Conservation (phyloP, 2,329 filamentous ascomycete genomes). For the Clonostachys rhizophaga region DNA sequence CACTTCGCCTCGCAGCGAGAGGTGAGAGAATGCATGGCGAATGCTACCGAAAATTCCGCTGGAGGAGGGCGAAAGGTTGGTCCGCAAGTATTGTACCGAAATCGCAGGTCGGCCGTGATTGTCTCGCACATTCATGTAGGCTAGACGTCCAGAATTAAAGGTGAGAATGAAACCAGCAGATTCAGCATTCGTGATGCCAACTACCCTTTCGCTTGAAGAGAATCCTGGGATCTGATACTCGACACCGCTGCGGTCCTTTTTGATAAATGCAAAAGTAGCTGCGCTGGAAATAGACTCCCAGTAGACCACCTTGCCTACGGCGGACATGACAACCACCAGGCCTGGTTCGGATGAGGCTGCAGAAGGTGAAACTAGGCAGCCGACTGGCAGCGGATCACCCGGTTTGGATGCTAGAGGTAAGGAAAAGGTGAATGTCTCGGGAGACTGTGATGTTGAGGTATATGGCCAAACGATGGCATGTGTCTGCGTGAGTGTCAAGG, state of each 20-base stretch:
- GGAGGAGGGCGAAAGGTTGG: slow-evolving; percentile 46
- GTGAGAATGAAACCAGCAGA: slow-evolving; percentile 79
- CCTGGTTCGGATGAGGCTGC: slow-evolving; percentile 78
- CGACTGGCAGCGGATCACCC: slow-evolving; percentile 73
- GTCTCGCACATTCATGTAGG: slow-evolving; percentile 83
- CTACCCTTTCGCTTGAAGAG: slow-evolving; percentile 72
- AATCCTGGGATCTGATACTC: slow-evolving; percentile 71
- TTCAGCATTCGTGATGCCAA: slow-evolving; percentile 77
- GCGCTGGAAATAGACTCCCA: slow-evolving; percentile 95
- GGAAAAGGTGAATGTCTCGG: slow-evolving; percentile 75
- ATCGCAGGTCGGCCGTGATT: slow-evolving; percentile 81
- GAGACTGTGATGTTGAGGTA: slow-evolving; percentile 59
- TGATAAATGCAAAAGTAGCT: slow-evolving; percentile 76
- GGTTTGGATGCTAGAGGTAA: slow-evolving; percentile 68
- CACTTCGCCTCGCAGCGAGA: slow-evolving; percentile 70
- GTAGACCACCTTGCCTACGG: slow-evolving; percentile 80
- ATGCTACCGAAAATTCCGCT: slow-evolving; percentile 78
- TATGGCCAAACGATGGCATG: slow-evolving; percentile 93
- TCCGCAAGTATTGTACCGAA: slow-evolving; percentile 70
- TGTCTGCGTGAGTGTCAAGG: slow-evolving; percentile 73
- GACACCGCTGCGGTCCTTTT: slow-evolving; percentile 75
- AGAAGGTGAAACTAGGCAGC: slow-evolving; percentile 75
- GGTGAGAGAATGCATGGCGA: slow-evolving; percentile 67
- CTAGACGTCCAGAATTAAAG: slow-evolving; percentile 80
- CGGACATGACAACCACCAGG: slow-evolving; percentile 79